Percentiles rank a stretch among this genome's conserved stretches.
These are phyloP conservation scores for Metschnikowia gruessii DNA, from an alignment of 805 yeast species.

Conservation along the genomic window DNA sequence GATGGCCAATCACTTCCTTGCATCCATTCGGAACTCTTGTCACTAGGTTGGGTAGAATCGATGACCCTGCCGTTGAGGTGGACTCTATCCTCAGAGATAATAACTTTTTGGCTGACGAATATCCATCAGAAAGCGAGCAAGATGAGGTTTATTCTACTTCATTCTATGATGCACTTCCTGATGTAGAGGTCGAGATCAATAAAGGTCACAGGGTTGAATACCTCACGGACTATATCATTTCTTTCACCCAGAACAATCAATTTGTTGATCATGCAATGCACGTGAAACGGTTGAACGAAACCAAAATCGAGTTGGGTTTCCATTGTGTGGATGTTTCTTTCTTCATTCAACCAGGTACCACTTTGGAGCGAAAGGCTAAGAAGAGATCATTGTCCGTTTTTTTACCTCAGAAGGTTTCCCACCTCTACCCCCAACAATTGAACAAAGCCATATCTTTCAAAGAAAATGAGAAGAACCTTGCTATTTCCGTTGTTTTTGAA, in stretches of 20 bases:
- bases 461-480: constrained; percentile 57
- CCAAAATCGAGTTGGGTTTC: constrained; percentile 75
- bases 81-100: constrained; percentile 87
- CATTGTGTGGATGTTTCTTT: constrained; percentile 81
- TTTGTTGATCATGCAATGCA: constrained; percentile 79
- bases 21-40: constrained; percentile 97
- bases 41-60: constrained; percentile 79
- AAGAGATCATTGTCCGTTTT: constrained; percentile 88
- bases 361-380: constrained; percentile 83
- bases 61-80: constrained; percentile 73
- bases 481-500: constrained; percentile 76
- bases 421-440: constrained; percentile 66
- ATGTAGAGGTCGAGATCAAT: constrained; percentile 37
- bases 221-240: constrained; percentile 57
- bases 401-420: constrained; percentile 70
- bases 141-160: constrained; percentile 17
- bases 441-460: constrained; percentile 59
- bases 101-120: constrained; percentile 79
- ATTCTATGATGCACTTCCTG: constrained; percentile 37
- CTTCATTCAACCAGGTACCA: constrained; percentile 67
- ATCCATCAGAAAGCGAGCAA: constrained; percentile 44
- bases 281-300: constrained; percentile 58
- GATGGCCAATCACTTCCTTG: constrained; percentile 98
- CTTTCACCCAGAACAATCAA: constrained; percentile 55
- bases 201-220: constrained; percentile 49